These are phyloP conservation scores for Emergomyces pasteurianus DNA, from an alignment of 2,329 filamentous ascomycete genomes.

Conservation along the genomic window DNA sequence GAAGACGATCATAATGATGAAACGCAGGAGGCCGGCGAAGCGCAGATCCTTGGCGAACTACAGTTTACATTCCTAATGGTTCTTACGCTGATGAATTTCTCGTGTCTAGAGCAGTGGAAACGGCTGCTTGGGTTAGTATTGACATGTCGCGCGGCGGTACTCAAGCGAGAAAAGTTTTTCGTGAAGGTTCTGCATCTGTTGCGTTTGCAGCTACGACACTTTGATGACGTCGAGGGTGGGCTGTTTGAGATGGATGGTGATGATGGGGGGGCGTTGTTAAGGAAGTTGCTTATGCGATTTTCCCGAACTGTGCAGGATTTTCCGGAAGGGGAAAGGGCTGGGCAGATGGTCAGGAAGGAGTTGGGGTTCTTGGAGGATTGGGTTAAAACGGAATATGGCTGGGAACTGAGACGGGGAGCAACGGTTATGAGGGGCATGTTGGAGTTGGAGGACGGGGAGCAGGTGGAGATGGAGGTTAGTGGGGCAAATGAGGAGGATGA, in stretches of 20 bases:
- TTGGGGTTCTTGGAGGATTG: conserved; percentile 44
- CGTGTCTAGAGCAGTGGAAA: conserved; percentile 55
- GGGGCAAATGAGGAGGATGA: conserved; percentile 50
- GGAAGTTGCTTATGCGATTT: conserved; percentile 41
- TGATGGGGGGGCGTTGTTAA: conserved; percentile 42
- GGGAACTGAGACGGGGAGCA: conserved; percentile 42
- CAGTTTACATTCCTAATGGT: conserved; percentile 54
- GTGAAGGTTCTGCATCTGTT: conserved; percentile 39
- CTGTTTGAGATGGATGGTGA: conserved; percentile 46
- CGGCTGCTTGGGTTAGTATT: conserved; percentile 45
- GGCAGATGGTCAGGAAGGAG: conserved; percentile 35
- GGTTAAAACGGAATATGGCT: conserved; percentile 43
- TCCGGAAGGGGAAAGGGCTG: conserved; percentile 16
- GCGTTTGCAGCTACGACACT: conserved; percentile 42
- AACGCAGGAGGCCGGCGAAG: conserved; percentile 17
- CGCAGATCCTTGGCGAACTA: conserved; percentile 43
- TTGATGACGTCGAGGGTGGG: conserved; percentile 47
- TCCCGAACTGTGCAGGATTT: conserved; percentile 35
- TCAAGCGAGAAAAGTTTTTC: conserved; percentile 39
- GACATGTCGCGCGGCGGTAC: conserved; percentile 43
- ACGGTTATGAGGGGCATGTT: conserved; percentile 47
- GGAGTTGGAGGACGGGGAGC: conserved; percentile 51
- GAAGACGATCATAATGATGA: neutral
- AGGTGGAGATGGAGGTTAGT: conserved; percentile 46
- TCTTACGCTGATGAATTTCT: conserved; percentile 53